Conservation (phyloP, 345 rosid genomes). For the Eucalyptus erythrocorys region DNA sequence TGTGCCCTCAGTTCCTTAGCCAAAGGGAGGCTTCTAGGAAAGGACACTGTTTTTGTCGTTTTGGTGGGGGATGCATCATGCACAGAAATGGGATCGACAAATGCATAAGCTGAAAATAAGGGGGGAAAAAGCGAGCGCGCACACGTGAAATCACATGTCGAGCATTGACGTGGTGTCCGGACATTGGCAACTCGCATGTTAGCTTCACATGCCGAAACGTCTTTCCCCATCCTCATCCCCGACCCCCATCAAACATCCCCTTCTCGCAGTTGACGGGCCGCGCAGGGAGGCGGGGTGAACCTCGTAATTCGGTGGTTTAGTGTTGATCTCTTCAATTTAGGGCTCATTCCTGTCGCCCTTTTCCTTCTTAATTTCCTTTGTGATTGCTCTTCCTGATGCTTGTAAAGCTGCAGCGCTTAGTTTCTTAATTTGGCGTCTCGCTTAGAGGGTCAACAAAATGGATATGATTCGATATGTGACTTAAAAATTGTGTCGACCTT, state of each 20-base stretch:
- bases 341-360: background rate
- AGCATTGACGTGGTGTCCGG: background rate
- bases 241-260: background rate
- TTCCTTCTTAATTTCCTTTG: background rate
- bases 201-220: background rate
- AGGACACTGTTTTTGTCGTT: background rate
- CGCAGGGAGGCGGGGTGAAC: background rate
- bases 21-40: background rate
- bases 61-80: background rate
- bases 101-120: background rate
- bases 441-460: fast-evolving
- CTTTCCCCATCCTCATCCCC: background rate
- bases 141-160: background rate
- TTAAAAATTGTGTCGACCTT: fast-evolving
- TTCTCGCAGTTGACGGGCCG: background rate
- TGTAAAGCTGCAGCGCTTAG: background rate
- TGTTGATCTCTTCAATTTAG: background rate
- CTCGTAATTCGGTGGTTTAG: background rate
- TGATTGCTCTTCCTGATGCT: background rate
- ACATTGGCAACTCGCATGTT: background rate
- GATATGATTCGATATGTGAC: background rate
- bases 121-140: background rate
- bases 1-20: background rate
- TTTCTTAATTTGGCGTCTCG: background rate
- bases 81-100: background rate